Base-by-base conservation (phyloP, 768 basidiomycete genomes). In the Strobilomyces echinocephalus region DNA sequence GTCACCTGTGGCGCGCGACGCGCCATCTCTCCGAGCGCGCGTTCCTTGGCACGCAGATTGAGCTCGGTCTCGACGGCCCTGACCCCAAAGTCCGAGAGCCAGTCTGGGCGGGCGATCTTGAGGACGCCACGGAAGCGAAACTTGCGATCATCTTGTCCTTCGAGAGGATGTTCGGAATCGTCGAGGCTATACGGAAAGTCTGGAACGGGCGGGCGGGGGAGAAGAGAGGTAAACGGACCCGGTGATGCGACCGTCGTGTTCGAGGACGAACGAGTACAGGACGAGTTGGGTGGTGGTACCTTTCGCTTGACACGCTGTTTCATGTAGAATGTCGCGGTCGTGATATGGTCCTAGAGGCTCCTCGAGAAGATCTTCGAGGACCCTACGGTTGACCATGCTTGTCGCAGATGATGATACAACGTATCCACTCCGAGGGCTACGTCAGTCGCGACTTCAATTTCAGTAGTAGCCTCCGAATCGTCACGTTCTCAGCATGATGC, bases 81-180 rank as follows among this genome's bases (percentile, higher is more conserved):
- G 34, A 60, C 52, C 1, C 82, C 85, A 40, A 60, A 61, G 0
- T 71, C 68, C 1, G 82, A 79, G 20, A 87, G 75, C 76, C 82
- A 83, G 1, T 66, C 57, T 1, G 79, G 70, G 2, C 68, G 52
- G 3, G 70, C 60, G 54, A 87, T 74, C 36, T 72, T 71, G 1
- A 86, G 68, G 6, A 76, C 59, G 0, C 83, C 85, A 31, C 75
- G 78, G 55, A 84, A 81, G 11, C 74, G 69, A 18, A 83, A 74
- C 46, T 31, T 60, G 54, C 69, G 64, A 34, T 58, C 16, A 51
- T 70, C 68, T 10, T 12, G 69, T 14, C 71, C 69, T 1, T 62
- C 46, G 33, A 66, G 50, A 4, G 74, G 67, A 34, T 58, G 69
- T 55, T 82, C 80, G 6, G 78, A 73, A 34, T 76, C 72, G 58